Percentiles rank a stretch among this genome's conserved stretches.
Conservation (phyloP, 1,284 basidiomycete species). For the Omphalotus olearius region DNA sequence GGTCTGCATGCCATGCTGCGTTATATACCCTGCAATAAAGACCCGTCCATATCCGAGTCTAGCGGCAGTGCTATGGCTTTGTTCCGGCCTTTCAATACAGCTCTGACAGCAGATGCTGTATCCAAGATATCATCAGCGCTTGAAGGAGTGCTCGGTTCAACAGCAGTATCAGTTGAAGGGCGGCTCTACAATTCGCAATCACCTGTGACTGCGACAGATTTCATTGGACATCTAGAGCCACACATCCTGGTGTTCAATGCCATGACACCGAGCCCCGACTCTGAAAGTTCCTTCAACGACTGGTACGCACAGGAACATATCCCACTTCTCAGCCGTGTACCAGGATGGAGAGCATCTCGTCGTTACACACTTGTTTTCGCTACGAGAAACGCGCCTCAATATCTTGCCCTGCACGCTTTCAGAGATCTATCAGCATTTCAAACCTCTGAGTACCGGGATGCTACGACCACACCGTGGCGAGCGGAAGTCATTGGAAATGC, state of each 20-base stretch:
- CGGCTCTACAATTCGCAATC: background rate
- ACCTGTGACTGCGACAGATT: background rate
- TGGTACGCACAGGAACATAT: slow-evolving; percentile 31
- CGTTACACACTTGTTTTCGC: slow-evolving; percentile 21
- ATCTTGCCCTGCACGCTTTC: slow-evolving; percentile 29
- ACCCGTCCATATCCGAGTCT: too few species aligned
- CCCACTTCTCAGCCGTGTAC: slow-evolving; percentile 24
- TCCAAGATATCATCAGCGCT: too few species aligned
- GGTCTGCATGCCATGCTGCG: too few species aligned
- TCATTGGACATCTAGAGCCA: background rate
- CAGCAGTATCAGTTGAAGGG: background rate
- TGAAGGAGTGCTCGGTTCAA: too few species aligned
- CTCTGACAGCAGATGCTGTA: too few species aligned
- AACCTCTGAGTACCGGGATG: slow-evolving; percentile 23
- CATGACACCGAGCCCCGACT: slow-evolving; percentile 22
- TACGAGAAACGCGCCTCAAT: slow-evolving; percentile 18
- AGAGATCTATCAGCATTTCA: slow-evolving; percentile 18
- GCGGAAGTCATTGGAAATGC: slow-evolving; percentile 22
- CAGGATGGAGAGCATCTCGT: slow-evolving; percentile 26
- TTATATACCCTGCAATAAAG: too few species aligned
- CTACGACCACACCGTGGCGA: slow-evolving; percentile 27
- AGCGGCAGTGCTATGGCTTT: too few species aligned
- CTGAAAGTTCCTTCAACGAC: slow-evolving; percentile 23
- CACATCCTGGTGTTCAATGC: slow-evolving; percentile 19
- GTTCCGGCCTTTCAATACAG: too few species aligned